These are phyloP conservation scores for Oxyria digyna DNA, from an alignment of 148 eudicot species.

Conservation along the genomic window DNA sequence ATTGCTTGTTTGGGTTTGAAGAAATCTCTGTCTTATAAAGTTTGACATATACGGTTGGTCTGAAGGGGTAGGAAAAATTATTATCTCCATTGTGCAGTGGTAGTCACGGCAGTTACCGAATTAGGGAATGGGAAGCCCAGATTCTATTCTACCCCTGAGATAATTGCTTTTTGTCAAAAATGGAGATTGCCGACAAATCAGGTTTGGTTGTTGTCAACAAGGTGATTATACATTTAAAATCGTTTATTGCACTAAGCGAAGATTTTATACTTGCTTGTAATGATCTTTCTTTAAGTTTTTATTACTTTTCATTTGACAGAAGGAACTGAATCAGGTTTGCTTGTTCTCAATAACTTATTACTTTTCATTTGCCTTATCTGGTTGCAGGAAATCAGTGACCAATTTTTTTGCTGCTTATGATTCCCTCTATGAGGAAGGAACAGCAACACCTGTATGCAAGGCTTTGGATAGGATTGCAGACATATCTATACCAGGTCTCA, in stretches of 20 bases:
- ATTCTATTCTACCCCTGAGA: constrained; percentile 91
- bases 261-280: neutral
- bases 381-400: constrained; percentile 72
- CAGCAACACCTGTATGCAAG: constrained; percentile 80
- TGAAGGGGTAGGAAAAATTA: no score
- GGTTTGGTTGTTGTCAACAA: constrained; percentile 91
- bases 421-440: constrained; percentile 96
- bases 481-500: constrained; percentile 67
- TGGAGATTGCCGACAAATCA: constrained; percentile 96
- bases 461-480: constrained; percentile 88
- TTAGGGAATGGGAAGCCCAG: constrained; percentile 73
- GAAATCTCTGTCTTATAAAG: no score
- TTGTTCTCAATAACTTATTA: neutral
- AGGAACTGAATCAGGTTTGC: neutral
- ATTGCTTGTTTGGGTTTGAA: neutral
- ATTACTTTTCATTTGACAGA: neutral
- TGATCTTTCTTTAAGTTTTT: neutral
- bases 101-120: constrained; percentile 89
- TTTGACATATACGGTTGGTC: no score
- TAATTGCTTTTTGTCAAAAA: constrained; percentile 78
- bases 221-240: constrained; percentile 27
- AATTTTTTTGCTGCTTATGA: constrained; percentile 92
- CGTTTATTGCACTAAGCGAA: neutral
- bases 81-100: constrained; percentile 41
- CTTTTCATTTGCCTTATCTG: neutral